These are phyloP conservation scores for Neurospora cerealis DNA, from an alignment of 495 filamentous ascomycete species.

Conservation along the genomic window DNA sequence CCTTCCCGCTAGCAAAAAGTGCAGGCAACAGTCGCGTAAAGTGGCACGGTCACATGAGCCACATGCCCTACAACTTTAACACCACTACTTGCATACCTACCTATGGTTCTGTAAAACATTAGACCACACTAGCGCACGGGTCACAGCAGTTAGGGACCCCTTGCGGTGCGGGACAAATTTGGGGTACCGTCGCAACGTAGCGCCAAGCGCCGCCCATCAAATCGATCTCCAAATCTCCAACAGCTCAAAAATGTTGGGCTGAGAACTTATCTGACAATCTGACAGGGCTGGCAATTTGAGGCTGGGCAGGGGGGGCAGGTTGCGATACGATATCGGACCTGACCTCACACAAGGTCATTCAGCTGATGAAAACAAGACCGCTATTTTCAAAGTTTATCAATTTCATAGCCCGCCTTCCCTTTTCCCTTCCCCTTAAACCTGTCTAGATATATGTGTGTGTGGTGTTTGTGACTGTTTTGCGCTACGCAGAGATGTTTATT, in stretches of 20 bases:
- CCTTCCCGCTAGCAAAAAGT: neutral
- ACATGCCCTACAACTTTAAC: neutral
- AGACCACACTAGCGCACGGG: neutral
- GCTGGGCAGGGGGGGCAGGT: neutral
- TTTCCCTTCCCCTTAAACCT: neutral
- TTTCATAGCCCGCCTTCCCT: neutral
- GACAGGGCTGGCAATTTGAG: neutral
- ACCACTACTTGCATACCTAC: too few relatives aligned
- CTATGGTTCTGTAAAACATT: neutral
- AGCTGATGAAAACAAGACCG: neutral
- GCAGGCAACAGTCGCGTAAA: constrained; percentile 13
- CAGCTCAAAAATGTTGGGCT: neutral
- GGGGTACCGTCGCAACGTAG: neutral
- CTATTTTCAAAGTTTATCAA: neutral
- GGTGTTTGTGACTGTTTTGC: neutral
- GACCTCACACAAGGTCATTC: neutral
- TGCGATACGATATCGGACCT: neutral
- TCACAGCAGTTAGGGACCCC: neutral
- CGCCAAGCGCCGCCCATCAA: neutral
- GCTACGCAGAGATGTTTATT: neutral
- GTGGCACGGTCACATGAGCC: constrained; percentile 12
- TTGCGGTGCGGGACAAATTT: neutral
- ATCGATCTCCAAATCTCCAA: neutral
- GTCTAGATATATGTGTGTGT: neutral
- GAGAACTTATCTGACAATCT: neutral